These are phyloP conservation scores for Dryas drummondii DNA, from an alignment of 306 rosid genomes.

Conservation along the genomic window DNA sequence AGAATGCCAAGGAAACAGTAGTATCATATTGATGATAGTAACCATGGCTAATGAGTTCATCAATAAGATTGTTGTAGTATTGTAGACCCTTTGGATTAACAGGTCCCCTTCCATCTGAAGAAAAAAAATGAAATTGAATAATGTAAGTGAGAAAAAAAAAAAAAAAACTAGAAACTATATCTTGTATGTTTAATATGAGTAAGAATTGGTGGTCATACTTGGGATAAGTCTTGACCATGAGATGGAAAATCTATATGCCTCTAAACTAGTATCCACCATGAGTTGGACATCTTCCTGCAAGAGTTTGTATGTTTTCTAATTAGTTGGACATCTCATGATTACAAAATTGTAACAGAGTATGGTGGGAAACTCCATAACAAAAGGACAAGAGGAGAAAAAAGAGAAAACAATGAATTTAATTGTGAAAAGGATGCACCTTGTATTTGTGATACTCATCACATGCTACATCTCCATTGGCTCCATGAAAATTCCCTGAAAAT, in stretches of 20 bases:
- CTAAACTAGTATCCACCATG: constrained; percentile 71
- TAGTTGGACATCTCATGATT: constrained; percentile 50
- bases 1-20: background rate
- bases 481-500: constrained; percentile 34
- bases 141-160: too few relatives aligned
- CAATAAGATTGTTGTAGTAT: constrained; percentile 76
- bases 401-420: too few relatives aligned
- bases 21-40: background rate
- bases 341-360: too few relatives aligned
- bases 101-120: constrained; percentile 67
- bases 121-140: background rate
- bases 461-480: constrained; percentile 62
- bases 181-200: background rate
- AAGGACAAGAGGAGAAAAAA: too few relatives aligned
- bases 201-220: constrained; percentile 33
- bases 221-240: constrained; percentile 90
- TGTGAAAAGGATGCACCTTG: constrained; percentile 40
- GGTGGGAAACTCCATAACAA: too few relatives aligned
- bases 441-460: constrained; percentile 66
- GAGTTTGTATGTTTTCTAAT: background rate
- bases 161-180: too few relatives aligned
- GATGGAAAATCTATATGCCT: constrained; percentile 80
- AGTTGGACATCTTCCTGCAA: constrained; percentile 80
- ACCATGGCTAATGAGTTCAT: constrained; percentile 59
- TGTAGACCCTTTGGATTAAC: constrained; percentile 65